Evolutionary conservation across 1,139 yeast genomes (phyloP).

Genomic region (Suhomyces terraborum): DNA sequence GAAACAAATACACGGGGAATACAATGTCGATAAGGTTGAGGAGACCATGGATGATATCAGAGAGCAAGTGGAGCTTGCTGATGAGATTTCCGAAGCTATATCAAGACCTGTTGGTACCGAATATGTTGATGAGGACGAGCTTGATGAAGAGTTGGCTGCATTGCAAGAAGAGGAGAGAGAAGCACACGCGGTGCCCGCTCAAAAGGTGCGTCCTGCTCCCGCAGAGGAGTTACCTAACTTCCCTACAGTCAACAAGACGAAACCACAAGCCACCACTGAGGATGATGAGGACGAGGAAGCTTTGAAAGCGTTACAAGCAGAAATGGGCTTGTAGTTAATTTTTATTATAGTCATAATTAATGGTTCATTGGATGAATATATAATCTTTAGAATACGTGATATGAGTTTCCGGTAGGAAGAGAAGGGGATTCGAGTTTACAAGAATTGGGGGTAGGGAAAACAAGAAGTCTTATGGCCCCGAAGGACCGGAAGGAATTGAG

Average conservation of each 20-base stretch:
- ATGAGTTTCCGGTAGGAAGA: too few species aligned
- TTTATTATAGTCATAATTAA: neutral
- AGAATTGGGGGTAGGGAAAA: too few species aligned
- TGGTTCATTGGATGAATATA: neutral
- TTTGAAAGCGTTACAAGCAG: slow-evolving; percentile 84
- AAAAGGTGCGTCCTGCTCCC: slow-evolving; percentile 21
- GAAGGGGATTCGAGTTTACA: too few species aligned
- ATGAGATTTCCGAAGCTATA: slow-evolving; percentile 94
- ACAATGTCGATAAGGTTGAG: slow-evolving; percentile 95
- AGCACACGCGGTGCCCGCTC: slow-evolving; percentile 25
- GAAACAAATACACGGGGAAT: slow-evolving; percentile 94
- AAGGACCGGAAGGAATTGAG: too few species aligned
- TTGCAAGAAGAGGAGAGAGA: slow-evolving; percentile 79
- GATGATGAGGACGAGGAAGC: slow-evolving; percentile 93
- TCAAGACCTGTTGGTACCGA: slow-evolving; percentile 88
- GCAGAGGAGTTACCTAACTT: slow-evolving; percentile 47
- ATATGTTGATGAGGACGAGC: slow-evolving; percentile 72
- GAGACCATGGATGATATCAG: slow-evolving; percentile 98
- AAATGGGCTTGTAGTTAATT: slow-evolving; percentile 74
- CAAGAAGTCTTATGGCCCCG: too few species aligned
- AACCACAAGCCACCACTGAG: slow-evolving; percentile 48
- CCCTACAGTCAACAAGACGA: slow-evolving; percentile 44
- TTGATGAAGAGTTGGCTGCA: slow-evolving; percentile 87
- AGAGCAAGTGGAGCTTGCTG: slow-evolving; percentile 93
- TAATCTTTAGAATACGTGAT: slow-evolving; percentile 1